Percentiles rank a stretch among this genome's conserved stretches.
These are phyloP conservation scores for Colletotrichum gigasporum DNA, from an alignment of 2,329 filamentous ascomycete species.

Conservation along the genomic window DNA sequence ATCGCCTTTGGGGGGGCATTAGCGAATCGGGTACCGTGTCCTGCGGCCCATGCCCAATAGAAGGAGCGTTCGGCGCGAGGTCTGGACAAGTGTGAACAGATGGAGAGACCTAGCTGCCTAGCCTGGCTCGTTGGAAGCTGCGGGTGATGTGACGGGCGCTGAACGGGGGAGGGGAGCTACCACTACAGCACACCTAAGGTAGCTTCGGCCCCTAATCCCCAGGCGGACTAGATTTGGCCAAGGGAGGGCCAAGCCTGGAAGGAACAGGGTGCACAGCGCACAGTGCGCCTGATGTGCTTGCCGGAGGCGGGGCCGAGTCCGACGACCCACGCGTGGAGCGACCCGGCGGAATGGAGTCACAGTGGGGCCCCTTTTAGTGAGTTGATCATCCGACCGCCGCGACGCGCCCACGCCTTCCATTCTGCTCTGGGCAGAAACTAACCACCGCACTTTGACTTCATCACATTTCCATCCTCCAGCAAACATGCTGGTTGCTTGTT, in stretches of 20 bases:
- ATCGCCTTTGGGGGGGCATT: neutral
- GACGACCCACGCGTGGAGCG: no score
- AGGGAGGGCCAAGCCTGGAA: no score
- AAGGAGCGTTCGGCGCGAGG: neutral
- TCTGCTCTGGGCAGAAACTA: conserved; percentile 2
- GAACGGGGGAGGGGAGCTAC: no score
- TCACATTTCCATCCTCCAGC: neutral
- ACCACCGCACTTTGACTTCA: neutral
- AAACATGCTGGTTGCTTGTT: neutral
- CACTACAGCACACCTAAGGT: no score
- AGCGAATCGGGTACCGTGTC: neutral
- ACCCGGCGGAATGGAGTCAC: neutral
- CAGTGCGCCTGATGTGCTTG: neutral
- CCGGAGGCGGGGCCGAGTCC: neutral
- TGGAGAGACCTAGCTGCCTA: neutral
- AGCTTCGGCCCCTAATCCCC: no score
- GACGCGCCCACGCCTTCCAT: neutral
- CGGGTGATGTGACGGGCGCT: no score
- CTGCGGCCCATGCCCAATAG: neutral
- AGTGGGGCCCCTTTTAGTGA: neutral
- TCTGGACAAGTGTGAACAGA: no score
- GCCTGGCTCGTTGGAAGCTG: neutral
- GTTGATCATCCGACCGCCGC: neutral
- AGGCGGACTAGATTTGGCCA: no score
- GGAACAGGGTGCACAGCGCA: neutral